These are phyloP conservation scores for Kalmusia sp. DNA, from an alignment of 2,329 filamentous ascomycete genomes.

Conservation along the genomic window DNA sequence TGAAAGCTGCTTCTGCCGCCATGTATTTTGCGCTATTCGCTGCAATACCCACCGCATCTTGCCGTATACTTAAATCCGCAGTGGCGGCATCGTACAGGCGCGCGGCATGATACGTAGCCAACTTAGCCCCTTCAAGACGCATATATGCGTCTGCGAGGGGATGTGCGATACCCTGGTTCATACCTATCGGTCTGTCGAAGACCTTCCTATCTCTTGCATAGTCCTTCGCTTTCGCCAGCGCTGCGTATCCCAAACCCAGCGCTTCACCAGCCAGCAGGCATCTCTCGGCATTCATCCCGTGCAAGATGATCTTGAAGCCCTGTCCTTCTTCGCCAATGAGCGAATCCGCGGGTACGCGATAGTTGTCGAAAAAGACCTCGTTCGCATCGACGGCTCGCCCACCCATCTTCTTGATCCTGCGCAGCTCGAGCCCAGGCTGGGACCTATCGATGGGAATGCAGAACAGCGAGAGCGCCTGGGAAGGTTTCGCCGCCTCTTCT, in stretches of 20 bases:
- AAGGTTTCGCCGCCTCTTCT: slow-evolving; percentile 71
- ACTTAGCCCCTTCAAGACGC: slow-evolving; percentile 67
- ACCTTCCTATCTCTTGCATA: slow-evolving; percentile 61
- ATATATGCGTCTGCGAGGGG: slow-evolving; percentile 66
- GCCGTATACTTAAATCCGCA: slow-evolving; percentile 47
- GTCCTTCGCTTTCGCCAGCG: slow-evolving; percentile 47
- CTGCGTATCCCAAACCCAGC: slow-evolving; percentile 79
- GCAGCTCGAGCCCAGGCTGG: slow-evolving; percentile 68
- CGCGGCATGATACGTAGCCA: slow-evolving; percentile 68
- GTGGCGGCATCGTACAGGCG: slow-evolving; percentile 62
- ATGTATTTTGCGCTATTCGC: slow-evolving; percentile 66
- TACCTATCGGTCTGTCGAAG: slow-evolving; percentile 64
- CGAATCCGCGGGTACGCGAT: slow-evolving; percentile 67
- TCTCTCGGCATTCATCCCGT: slow-evolving; percentile 59
- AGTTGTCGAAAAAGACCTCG: slow-evolving; percentile 87
- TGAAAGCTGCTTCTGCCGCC: slow-evolving; percentile 67
- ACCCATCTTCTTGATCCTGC: slow-evolving; percentile 84
- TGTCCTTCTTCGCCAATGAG: slow-evolving; percentile 76
- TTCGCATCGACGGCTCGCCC: slow-evolving; percentile 83
- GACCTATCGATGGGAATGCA: slow-evolving; percentile 76
- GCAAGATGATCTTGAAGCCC: slow-evolving; percentile 74
- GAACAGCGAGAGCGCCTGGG: slow-evolving; percentile 80
- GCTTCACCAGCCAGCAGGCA: slow-evolving; percentile 73
- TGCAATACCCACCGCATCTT: slow-evolving; percentile 60
- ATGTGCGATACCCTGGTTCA: slow-evolving; percentile 67